A percentile compares a stretch with the other conserved stretches of the same genome.
Evolutionary conservation across 768 basidiomycete species (phyloP).

Genomic region (Chalciporus chontae): DNA sequence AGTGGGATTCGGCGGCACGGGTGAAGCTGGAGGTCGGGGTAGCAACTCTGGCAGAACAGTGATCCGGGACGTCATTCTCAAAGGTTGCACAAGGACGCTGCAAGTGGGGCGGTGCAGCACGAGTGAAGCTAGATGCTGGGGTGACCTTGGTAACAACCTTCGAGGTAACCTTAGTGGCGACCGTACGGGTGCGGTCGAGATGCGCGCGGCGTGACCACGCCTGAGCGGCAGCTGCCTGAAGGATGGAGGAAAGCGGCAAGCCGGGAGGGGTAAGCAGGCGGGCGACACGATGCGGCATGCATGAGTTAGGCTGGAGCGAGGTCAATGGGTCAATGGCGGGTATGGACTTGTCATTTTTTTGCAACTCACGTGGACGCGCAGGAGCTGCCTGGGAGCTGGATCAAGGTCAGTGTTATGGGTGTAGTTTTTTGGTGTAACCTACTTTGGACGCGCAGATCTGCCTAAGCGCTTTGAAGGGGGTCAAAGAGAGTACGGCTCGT

Average conservation of each 20-base stretch:
- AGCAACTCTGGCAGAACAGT: background rate
- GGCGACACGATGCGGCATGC: slow-evolving; percentile 41
- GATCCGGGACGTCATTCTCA: background rate
- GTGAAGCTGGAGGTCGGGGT: background rate
- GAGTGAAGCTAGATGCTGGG: background rate
- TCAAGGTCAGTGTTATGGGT: background rate
- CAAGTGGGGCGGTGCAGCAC: background rate
- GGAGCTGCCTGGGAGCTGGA: background rate
- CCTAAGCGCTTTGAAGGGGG: no score
- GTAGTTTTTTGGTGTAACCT: no score
- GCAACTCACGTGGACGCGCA: slow-evolving; percentile 3
- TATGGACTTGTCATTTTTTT: background rate
- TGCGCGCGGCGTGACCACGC: slow-evolving; percentile 40
- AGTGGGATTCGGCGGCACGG: background rate
- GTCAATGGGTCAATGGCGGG: background rate
- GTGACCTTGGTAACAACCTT: background rate
- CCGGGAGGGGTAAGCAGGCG: slow-evolving; percentile 18
- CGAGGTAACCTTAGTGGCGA: background rate
- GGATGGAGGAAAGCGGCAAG: slow-evolving; percentile 35
- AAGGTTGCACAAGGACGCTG: background rate
- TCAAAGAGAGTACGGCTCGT: no score
- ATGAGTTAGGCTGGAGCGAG: slow-evolving; percentile 22
- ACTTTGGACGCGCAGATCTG: no score
- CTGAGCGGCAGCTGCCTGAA: slow-evolving; percentile 48
- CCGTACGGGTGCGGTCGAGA: background rate